Evolutionary conservation across 2,329 filamentous ascomycete genomes (phyloP).

Genomic region (Colletotrichum tamarilloi): DNA sequence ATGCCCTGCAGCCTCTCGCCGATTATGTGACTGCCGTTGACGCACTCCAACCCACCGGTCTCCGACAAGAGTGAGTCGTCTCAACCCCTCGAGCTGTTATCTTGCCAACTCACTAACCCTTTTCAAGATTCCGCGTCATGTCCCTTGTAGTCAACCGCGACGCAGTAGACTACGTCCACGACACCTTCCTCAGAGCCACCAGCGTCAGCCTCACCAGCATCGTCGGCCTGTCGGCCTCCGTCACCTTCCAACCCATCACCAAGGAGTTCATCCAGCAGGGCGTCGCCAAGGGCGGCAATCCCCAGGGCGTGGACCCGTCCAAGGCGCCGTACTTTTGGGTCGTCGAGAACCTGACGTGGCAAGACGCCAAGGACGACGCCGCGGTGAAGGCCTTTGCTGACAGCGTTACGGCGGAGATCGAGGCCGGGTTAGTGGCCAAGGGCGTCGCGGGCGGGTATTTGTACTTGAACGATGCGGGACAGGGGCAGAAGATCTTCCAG

Average conservation of each 20-base stretch:
- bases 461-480: slow-evolving; percentile 57
- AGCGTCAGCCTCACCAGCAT: slow-evolving; percentile 15
- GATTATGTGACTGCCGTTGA: slow-evolving; percentile 32
- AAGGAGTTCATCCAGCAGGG: slow-evolving; percentile 31
- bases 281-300: slow-evolving; percentile 27
- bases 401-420: slow-evolving; percentile 9
- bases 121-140: slow-evolving; percentile 33
- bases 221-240: slow-evolving; percentile 27
- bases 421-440: slow-evolving; percentile 18
- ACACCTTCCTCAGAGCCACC: slow-evolving; percentile 25
- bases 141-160: slow-evolving; percentile 34
- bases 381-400: slow-evolving; percentile 10
- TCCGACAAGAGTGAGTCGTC: slow-evolving; percentile 31
- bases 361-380: slow-evolving; percentile 23
- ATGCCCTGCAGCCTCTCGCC: slow-evolving; percentile 30
- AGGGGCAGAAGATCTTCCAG: slow-evolving; percentile 45
- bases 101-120: not conserved
- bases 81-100: not conserved
- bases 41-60: slow-evolving; percentile 33
- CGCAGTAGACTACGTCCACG: slow-evolving; percentile 30
- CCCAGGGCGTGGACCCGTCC: slow-evolving; percentile 34
- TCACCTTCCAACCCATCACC: slow-evolving; percentile 37
- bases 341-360: slow-evolving; percentile 35
- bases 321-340: slow-evolving; percentile 36
- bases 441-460: slow-evolving; percentile 39